Percentiles rank a stretch among this genome's conserved stretches.
Conservation (phyloP, 805 yeast species). For the Saccharomycopsis schoenii region DNA sequence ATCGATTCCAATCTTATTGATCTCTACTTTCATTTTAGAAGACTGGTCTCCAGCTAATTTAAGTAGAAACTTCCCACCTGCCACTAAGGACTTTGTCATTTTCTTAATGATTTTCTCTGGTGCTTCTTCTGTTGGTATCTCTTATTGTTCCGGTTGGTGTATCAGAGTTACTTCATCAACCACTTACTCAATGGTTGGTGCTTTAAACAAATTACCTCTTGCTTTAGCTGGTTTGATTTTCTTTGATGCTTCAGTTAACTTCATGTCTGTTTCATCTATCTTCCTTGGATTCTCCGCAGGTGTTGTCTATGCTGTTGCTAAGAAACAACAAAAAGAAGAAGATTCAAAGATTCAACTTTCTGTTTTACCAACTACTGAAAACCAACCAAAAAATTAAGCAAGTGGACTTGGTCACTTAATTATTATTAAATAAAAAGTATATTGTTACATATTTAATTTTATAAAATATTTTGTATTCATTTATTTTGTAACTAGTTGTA, state of each 20-base stretch:
- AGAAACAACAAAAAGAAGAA: conserved; percentile 70
- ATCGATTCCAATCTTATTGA: conserved; percentile 79
- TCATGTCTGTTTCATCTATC: conserved; percentile 84
- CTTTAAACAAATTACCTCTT: conserved; percentile 94
- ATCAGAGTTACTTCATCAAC: conserved; percentile 98
- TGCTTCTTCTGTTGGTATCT: conserved; percentile 89
- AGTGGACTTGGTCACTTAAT: too few species aligned
- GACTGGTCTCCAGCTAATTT: conserved; percentile 88
- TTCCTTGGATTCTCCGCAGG: conserved; percentile 93
- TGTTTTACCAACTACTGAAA: conserved; percentile 13
- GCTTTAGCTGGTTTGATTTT: conserved; percentile 91
- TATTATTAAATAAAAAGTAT: background rate
- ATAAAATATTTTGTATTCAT: background rate
- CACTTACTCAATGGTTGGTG: conserved; percentile 99
- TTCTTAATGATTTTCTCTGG: conserved; percentile 88
- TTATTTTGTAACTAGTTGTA: background rate
- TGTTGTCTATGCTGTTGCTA: conserved; percentile 89
- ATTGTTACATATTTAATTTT: background rate
- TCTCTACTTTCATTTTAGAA: conserved; percentile 70
- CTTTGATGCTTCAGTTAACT: conserved; percentile 92
- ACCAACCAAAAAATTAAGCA: conserved; percentile 4
- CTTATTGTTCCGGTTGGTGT: conserved; percentile 99
- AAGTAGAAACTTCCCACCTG: conserved; percentile 67
- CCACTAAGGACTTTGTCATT: conserved; percentile 55
- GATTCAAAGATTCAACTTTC: conserved; percentile 19